Base-by-base conservation (phyloP, 1,139 yeast species). In the Chernovozyma aurita region DNA sequence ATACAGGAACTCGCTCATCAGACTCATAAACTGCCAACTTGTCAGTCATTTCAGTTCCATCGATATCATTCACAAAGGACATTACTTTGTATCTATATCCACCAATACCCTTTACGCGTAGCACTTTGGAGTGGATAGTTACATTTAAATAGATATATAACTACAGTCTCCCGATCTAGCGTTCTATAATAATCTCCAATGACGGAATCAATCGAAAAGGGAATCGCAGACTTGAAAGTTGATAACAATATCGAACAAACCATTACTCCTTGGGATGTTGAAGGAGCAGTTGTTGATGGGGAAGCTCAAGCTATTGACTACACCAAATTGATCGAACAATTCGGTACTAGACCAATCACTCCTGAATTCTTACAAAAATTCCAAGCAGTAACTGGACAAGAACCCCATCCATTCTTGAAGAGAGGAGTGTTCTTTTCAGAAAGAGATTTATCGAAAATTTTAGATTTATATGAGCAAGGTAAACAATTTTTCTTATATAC, bases 251-350 rank as follows among this genome's bases (percentile, higher is more conserved):
- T 31, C 15, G 90, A 79, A 38, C 95, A 85, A 59, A 72, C 70
- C 35, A 77, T 94, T 47, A 94, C 98, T 0, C 98, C 98, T 32
- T 92, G 98, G 97, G 97, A 92, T 57, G 99, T 94, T 20, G 96
- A 86, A 62, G 99, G 98, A 42, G 98, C 97, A 3, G 95, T 90
- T 32, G 95, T 86, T 35, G 95, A 88, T 52, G 99, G 99, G 33
- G 70, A 83, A 53, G 77, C 85, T 16, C 88, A 84, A 57, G 90
- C 80, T 24, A 90, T 92, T 47, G 97, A 92, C 63, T 92, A 92
- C 61, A 92, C 85, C 43, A 86, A 86, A 62, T 73, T 92, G 49
- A 84, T 87, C 49, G 68, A 71, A 45, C 87, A 85, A 57, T 92
- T 92, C 54, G 99, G 99, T 46, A 90, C 98, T 33, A 79, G 70